These are phyloP conservation scores for Castanea mollissima DNA, from an alignment of 306 rosid species.

Conservation along the genomic window DNA sequence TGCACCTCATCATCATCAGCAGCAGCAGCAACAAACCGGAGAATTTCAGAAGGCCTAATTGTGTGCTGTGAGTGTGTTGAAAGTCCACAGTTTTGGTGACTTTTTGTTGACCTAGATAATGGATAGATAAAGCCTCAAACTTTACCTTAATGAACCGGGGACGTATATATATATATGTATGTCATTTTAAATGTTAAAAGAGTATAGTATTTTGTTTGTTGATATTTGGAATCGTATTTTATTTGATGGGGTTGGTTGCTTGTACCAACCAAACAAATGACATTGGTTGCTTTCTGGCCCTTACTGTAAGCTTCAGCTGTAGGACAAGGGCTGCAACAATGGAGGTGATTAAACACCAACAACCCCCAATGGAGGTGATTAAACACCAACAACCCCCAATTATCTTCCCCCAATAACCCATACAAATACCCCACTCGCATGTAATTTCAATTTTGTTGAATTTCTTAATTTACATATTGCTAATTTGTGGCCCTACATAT, in stretches of 20 bases:
- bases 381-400: too few relatives aligned
- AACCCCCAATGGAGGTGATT: too few relatives aligned
- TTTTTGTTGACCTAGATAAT: background rate
- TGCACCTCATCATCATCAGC: slow-evolving; percentile 43
- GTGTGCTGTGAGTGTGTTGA: background rate
- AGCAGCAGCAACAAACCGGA: slow-evolving; percentile 31
- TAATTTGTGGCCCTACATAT: too few relatives aligned
- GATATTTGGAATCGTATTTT: background rate
- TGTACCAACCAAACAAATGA: background rate
- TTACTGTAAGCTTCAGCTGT: too few relatives aligned
- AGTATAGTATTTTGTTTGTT: background rate
- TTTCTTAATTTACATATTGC: too few relatives aligned
- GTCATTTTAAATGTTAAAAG: slow-evolving; percentile 7
- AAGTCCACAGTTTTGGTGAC: slow-evolving; percentile 38
- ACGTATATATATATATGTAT: slow-evolving; percentile 7
- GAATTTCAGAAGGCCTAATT: slow-evolving; percentile 53
- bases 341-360: too few relatives aligned
- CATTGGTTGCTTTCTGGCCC: background rate
- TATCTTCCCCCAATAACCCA: too few relatives aligned
- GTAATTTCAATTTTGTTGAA: too few relatives aligned
- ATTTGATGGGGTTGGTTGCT: too few relatives aligned
- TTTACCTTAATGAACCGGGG: background rate
- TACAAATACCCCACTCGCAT: too few relatives aligned
- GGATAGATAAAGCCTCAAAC: slow-evolving; percentile 5
- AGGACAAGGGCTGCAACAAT: too few relatives aligned